Percentiles rank a stretch among this genome's conserved stretches.
phyloP scores from a whole-genome alignment of 176 grass and related monocot genomes.

The Oryza brachyantha region DNA sequence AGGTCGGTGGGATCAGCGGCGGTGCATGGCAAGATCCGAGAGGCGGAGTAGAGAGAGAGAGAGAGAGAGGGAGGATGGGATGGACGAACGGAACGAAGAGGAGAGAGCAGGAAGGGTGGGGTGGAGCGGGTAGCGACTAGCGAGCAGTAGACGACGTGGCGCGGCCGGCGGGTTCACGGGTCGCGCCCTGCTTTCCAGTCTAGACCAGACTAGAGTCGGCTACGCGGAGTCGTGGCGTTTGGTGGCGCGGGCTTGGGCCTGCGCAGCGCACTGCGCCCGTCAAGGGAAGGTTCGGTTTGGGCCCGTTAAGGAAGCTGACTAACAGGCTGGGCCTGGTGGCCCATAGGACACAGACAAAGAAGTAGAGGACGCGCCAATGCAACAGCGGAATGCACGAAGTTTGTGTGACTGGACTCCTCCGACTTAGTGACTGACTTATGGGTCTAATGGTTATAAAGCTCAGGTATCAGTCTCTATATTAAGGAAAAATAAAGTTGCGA shows the following conservation, averaged over 20 bases:
- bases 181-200: neutral
- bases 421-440: too few relatives aligned
- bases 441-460: too few relatives aligned
- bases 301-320: neutral
- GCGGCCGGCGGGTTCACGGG: neutral
- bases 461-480: too few relatives aligned
- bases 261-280: too few relatives aligned
- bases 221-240: neutral
- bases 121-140: neutral
- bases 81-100: conserved; percentile 3
- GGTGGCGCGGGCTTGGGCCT: neutral
- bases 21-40: conserved; percentile 43
- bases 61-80: neutral
- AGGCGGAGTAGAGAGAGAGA: neutral
- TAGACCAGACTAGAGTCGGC: neutral
- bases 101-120: neutral
- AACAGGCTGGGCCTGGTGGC: neutral
- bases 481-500: too few relatives aligned
- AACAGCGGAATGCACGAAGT: too few relatives aligned
- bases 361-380: too few relatives aligned
- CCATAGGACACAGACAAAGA: neutral
- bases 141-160: neutral
- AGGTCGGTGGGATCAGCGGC: conserved; percentile 12
- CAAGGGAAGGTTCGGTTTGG: neutral
- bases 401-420: too few relatives aligned